A percentile compares a stretch with the other conserved stretches of the same genome.
These are phyloP conservation scores for Alternaria gaisen DNA, from an alignment of 2,329 filamentous ascomycete species.

Conservation along the genomic window DNA sequence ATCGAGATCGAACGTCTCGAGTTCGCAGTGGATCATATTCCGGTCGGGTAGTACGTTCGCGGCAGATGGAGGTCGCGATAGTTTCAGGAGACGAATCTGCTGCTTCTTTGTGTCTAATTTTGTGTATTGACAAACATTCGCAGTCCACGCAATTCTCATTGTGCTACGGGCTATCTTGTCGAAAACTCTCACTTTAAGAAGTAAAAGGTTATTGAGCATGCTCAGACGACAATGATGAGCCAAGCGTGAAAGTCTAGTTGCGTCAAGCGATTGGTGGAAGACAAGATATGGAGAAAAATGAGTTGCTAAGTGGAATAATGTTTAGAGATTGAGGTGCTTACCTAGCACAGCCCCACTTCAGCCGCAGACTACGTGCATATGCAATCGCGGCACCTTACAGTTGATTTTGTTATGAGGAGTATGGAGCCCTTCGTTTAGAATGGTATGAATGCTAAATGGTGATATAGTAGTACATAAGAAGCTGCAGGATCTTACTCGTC, in stretches of 20 bases:
- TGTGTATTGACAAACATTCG: not conserved
- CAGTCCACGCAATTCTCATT: not conserved
- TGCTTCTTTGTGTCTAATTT: not conserved
- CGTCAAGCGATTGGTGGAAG: not conserved
- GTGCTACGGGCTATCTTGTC: not conserved
- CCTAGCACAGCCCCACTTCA: slow-evolving; percentile 2
- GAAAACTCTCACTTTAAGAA: not conserved
- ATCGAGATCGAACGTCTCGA: slow-evolving; percentile 2
- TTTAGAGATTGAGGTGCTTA: not conserved
- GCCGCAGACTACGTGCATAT: not conserved
- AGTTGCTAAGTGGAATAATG: not conserved
- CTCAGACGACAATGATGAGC: not conserved
- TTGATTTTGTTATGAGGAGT: not conserved
- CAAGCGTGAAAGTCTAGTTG: too few species aligned
- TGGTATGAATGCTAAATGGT: slow-evolving; percentile 5
- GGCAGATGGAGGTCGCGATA: not conserved
- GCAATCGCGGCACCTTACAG: not conserved
- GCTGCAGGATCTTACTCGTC: slow-evolving; percentile 14
- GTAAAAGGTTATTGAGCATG: not conserved
- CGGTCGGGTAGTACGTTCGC: not conserved
- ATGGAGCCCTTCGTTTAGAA: not conserved
- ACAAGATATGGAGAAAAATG: not conserved
- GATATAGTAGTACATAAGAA: slow-evolving; percentile 7
- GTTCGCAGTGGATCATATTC: not conserved
- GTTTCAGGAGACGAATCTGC: not conserved